Conservation (phyloP, 192 early-diverging fungal genomes). For the Backusella liffmaniae region DNA sequence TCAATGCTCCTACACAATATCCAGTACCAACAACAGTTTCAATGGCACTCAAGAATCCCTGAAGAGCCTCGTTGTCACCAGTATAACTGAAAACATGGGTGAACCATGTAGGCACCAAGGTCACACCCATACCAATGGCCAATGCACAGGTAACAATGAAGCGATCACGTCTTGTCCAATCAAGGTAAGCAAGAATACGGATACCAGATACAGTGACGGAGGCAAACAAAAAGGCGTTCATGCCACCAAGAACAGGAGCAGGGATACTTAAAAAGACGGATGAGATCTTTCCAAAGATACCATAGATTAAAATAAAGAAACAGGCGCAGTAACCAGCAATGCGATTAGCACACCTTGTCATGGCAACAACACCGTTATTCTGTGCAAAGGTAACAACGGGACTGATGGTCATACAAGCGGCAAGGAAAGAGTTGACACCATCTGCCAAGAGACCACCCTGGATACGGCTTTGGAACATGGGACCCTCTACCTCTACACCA, state of each 20-base stretch:
- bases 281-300: conserved; percentile 52
- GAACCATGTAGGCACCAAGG: conserved; percentile 27
- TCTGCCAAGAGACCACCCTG: conserved; percentile 57
- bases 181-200: conserved; percentile 50
- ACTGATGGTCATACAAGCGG: conserved; percentile 51
- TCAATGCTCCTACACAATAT: conserved; percentile 42
- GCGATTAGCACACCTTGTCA: conserved; percentile 48
- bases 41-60: conserved; percentile 41
- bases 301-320: conserved; percentile 47
- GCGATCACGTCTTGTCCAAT: conserved; percentile 53
- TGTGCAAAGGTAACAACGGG: conserved; percentile 56
- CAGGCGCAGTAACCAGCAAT: conserved; percentile 52
- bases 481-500: conserved; percentile 48
- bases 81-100: conserved; percentile 47
- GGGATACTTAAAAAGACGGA: conserved; percentile 48
- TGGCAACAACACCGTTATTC: conserved; percentile 55
- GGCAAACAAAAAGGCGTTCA: conserved; percentile 54
- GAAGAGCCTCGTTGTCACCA: conserved; percentile 22
- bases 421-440: conserved; percentile 48
- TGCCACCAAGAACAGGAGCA: conserved; percentile 48
- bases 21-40: conserved; percentile 43
- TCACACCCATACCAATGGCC: conserved; percentile 48
- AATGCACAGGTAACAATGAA: conserved; percentile 48
- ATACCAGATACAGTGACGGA: conserved; percentile 53
- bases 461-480: conserved; percentile 46